These are phyloP conservation scores for Phytophthora sojae DNA, from an alignment of 352 stramenopile species.

Conservation along the genomic window DNA sequence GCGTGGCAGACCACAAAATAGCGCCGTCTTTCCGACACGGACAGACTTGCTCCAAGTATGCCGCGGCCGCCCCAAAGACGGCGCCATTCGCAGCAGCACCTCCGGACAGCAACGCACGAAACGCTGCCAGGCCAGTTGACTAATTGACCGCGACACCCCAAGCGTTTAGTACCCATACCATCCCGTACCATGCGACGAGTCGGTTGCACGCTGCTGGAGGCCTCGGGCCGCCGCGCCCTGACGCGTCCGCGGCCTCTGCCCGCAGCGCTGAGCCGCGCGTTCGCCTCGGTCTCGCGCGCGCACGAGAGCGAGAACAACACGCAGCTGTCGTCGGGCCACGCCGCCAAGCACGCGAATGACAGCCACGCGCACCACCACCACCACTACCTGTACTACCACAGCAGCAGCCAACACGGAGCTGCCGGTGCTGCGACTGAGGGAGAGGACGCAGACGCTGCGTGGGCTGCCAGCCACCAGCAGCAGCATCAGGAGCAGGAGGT, in stretches of 20 bases:
- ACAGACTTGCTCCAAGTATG: not conserved
- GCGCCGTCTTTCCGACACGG: not conserved
- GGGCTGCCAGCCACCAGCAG: conserved; percentile 1
- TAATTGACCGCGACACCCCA: conserved; percentile 10
- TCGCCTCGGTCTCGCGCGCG: not conserved
- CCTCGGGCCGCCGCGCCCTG: conserved; percentile 6
- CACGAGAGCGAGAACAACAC: conserved; percentile 25
- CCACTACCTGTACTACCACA: conserved; percentile 36
- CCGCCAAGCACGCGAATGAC: conserved; percentile 9
- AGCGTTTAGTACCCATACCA: too few species aligned
- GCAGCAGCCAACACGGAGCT: conserved; percentile 30
- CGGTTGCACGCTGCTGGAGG: conserved; percentile 19
- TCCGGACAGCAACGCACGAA: not conserved
- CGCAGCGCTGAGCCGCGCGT: conserved; percentile 11
- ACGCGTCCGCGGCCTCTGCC: conserved; percentile 4
- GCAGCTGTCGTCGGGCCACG: conserved; percentile 8
- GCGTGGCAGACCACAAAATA: not conserved
- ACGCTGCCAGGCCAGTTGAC: too few species aligned
- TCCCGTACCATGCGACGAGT: conserved; percentile 32
- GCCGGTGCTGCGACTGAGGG: conserved; percentile 2
- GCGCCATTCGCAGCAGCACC: not conserved
- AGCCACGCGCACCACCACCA: not conserved
- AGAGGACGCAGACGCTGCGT: conserved; percentile 2
- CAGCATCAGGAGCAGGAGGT: conserved; percentile 6
- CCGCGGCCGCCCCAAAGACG: not conserved